Evolutionary conservation across 345 rosid genomes (phyloP), one percentile per base, ranked within the genome.

Genomic region (Hibiscus syriacus): DNA sequence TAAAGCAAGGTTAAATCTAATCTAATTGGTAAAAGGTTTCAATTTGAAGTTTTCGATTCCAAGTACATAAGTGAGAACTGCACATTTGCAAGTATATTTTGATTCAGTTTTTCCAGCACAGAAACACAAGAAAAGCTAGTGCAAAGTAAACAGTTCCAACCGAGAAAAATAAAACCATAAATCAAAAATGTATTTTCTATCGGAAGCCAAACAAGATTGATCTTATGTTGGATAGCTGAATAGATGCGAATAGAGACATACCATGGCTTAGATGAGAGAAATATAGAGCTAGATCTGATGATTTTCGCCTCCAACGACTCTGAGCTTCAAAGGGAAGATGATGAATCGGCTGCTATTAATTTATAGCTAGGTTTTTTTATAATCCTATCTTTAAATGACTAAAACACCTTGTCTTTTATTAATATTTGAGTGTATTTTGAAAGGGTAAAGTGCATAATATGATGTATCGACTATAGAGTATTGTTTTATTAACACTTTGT

Each of bases 361-460:
- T 66, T 66, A 66, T 49, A 66, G 59, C 6, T 66, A 66, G 58
- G 69, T 58, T 66, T 66, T 66, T 26, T 34, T 4, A 11, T 23
- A 8, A 14, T 11, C 49, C 0, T 4, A 17, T 20, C 32, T 0
- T 17, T 3, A 58, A 58, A 32, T 58, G 23, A 58, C 64, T 6
- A 17, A 30, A 58, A 58, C 6, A 3, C 64, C 25, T 57, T 57
- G 13, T 1, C 34, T 6, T 57, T 1, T n/a, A n/a, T n/a, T n/a
- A n/a, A n/a, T n/a, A n/a, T n/a, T n/a, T n/a, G n/a, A n/a, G n/a
- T n/a, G n/a, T n/a, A n/a, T n/a, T n/a, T n/a, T n/a, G n/a, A n/a
- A n/a, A n/a, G n/a, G n/a, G n/a, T n/a, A n/a, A n/a, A n/a, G n/a
- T n/a, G n/a, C n/a, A n/a, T n/a, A n/a, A n/a, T n/a, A n/a, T n/a